A percentile compares a stretch with the other conserved stretches of the same genome.
Conservation (phyloP, 768 basidiomycete species). For the Psilocybe sp. region DNA sequence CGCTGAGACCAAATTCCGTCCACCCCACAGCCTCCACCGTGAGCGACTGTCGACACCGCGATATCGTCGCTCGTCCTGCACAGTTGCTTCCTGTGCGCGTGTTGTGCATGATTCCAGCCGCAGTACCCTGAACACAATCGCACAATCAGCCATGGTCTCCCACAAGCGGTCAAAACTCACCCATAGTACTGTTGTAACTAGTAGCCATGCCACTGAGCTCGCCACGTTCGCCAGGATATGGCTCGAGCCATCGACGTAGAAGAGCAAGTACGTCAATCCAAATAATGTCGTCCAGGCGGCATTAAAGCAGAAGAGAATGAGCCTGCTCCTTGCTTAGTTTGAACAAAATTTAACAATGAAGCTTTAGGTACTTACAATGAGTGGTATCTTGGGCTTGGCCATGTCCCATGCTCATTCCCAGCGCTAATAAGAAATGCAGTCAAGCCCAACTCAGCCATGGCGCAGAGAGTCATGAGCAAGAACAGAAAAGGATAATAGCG, state of each 20-base stretch:
- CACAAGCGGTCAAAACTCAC: slow-evolving; percentile 30
- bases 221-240: slow-evolving; percentile 75
- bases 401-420: slow-evolving; percentile 60
- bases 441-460: slow-evolving; percentile 71
- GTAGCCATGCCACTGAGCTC: slow-evolving; percentile 73
- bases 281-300: slow-evolving; percentile 77
- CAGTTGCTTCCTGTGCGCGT: slow-evolving; percentile 63
- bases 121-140: slow-evolving; percentile 47
- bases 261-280: slow-evolving; percentile 65
- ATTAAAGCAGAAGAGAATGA: slow-evolving; percentile 61
- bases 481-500: slow-evolving; percentile 65
- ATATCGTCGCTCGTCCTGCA: slow-evolving; percentile 46
- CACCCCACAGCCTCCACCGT: slow-evolving; percentile 76
- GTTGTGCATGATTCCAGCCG: slow-evolving; percentile 64
- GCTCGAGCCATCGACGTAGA: slow-evolving; percentile 63
- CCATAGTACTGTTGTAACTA: slow-evolving; percentile 65
- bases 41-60: slow-evolving; percentile 68
- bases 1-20: slow-evolving; percentile 67
- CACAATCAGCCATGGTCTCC: background rate
- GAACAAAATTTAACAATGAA: background rate
- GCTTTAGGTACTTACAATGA: slow-evolving; percentile 45
- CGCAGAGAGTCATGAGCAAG: slow-evolving; percentile 61
- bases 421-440: slow-evolving; percentile 70
- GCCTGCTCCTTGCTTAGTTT: slow-evolving; percentile 23
- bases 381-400: slow-evolving; percentile 63